Conservation (phyloP, 2,329 filamentous ascomycete genomes). For the Alternaria sp. region DNA sequence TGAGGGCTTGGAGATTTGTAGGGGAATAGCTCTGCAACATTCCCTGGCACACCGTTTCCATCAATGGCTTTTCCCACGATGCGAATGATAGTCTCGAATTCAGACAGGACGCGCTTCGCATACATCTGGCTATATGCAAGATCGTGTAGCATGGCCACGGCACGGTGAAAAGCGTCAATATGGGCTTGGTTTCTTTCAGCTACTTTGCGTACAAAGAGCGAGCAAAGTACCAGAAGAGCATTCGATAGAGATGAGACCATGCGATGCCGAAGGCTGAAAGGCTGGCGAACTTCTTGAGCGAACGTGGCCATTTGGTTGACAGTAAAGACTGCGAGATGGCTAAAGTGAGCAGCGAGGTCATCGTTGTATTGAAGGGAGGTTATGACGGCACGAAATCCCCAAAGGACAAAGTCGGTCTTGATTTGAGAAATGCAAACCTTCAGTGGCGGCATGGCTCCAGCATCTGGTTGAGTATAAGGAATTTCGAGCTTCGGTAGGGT, state of each 20-base stretch:
- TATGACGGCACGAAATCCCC: conserved; percentile 35
- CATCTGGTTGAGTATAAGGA: conserved; percentile 5
- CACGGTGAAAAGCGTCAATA: conserved; percentile 24
- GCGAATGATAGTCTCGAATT: conserved; percentile 29
- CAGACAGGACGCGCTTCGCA: conserved; percentile 33
- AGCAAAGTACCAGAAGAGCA: conserved; percentile 33
- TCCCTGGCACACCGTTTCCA: conserved; percentile 18
- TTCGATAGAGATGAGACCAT: conserved; percentile 30
- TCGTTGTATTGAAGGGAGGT: conserved; percentile 36
- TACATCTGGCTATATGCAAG: conserved; percentile 25
- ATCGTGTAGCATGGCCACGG: conserved; percentile 24
- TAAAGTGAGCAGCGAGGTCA: conserved; percentile 22
- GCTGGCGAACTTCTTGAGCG: conserved; percentile 9
- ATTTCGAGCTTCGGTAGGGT: conserved; percentile 10
- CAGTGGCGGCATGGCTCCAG: neutral
- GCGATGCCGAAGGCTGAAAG: conserved; percentile 28
- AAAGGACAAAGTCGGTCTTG: conserved; percentile 37
- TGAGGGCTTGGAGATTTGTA: conserved; percentile 32
- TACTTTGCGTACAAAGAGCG: conserved; percentile 30
- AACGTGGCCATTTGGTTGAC: conserved; percentile 24
- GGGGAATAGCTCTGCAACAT: conserved; percentile 35
- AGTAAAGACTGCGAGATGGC: conserved; percentile 28
- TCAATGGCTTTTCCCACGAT: conserved; percentile 16
- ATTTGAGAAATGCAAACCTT: conserved; percentile 27
- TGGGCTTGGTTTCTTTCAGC: conserved; percentile 11